Evolutionary conservation across 2,329 filamentous ascomycete species (phyloP).

Genomic region (Fusarium siculi): DNA sequence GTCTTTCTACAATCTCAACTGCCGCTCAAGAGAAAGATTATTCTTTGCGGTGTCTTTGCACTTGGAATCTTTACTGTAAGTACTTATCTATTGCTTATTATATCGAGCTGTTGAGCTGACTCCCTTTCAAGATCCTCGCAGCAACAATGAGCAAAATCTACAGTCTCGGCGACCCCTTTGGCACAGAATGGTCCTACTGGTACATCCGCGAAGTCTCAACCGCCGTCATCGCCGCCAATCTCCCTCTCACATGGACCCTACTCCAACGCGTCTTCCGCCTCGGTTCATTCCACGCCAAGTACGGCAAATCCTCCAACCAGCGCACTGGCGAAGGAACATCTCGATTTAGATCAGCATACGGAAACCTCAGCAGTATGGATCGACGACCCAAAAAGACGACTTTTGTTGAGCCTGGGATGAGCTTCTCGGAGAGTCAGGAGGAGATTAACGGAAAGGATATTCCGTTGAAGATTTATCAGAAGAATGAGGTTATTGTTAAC

Average conservation of each 20-base stretch:
- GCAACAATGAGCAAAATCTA: constrained; percentile 53
- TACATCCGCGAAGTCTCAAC: constrained; percentile 59
- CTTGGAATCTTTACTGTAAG: constrained; percentile 58
- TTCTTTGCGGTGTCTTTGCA: constrained; percentile 59
- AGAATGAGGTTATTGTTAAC: constrained; percentile 47
- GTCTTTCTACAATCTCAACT: constrained; percentile 61
- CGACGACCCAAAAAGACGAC: constrained; percentile 6
- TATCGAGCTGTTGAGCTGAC: not conserved
- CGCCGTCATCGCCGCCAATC: constrained; percentile 56
- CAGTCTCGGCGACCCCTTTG: constrained; percentile 54
- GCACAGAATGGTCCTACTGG: constrained; percentile 55
- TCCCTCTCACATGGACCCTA: constrained; percentile 56
- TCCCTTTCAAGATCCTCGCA: constrained; percentile 29
- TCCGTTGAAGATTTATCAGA: constrained; percentile 52
- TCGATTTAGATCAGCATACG: constrained; percentile 38
- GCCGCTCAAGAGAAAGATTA: constrained; percentile 59
- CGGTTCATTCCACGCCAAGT: constrained; percentile 42
- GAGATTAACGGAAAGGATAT: constrained; percentile 49
- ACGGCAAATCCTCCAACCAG: constrained; percentile 41
- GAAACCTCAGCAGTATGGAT: constrained; percentile 40
- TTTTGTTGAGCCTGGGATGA: constrained; percentile 31
- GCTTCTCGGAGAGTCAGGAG: constrained; percentile 50
- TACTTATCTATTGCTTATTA: fast-evolving
- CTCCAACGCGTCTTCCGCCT: constrained; percentile 52
- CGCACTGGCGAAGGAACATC: constrained; percentile 39